Evolutionary conservation across 2,329 filamentous ascomycete species (phyloP), one percentile per base, ranked within the genome.

Genomic region (Truncatella angustata): DNA sequence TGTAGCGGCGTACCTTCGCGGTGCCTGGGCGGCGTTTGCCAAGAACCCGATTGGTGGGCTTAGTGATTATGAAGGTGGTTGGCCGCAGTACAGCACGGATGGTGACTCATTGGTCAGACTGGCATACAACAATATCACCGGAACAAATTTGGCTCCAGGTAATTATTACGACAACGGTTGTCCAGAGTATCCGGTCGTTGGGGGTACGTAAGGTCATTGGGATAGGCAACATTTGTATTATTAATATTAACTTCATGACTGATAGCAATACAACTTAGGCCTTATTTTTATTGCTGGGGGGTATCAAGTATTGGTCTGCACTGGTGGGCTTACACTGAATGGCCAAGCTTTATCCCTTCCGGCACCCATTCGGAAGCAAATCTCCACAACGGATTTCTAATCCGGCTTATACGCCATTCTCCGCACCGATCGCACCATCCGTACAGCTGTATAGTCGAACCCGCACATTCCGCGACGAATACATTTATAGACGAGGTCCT

Each of bases 101-200:
- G 49, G 40, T 2, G 39, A 44, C 9, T 30, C 49, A 10, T 16
- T 51, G 28, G 30, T 51, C 39, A n/a, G 49, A 10, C 18, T 51
- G 26, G 49, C 28, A 6, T 37, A 34, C 28, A 45, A 45, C 20
- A 51, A 51, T 14, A 26, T 36, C 21, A 45, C 40, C 20, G 49
- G 49, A n/a, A 28, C 40, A 12, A 45, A 45, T 36, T 12, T 45
- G n/a, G 30, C 4, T 9, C 14, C 37, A 30, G 49, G 49, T 5
- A 36, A 35, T 24, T 23, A 18, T 5, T 51, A 51, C 28, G 49
- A 51, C n/a, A 20, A 16, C 12, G 39, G 20, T 9, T 51, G 50
- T 69, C 68, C 58, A 57, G 82, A 78, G 4, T 46, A 46, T 16
- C 43, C 43, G 5, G 28, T n/a, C 4, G 43, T 46, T 5, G 21